phyloP scores from a whole-genome alignment of 768 basidiomycete species.

The Pulveroboletus ravenelii region DNA sequence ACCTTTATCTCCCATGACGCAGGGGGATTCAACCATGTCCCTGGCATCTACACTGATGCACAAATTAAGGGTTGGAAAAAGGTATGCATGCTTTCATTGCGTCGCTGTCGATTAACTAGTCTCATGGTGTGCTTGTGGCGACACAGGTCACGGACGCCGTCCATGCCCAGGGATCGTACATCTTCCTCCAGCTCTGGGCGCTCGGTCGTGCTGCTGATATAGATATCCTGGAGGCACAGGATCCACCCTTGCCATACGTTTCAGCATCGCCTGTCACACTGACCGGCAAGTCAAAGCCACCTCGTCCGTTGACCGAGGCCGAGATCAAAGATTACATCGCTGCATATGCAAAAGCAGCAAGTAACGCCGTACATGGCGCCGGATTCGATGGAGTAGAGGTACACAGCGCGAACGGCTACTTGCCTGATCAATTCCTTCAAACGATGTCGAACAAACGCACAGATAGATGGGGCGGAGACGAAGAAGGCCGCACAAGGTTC shows the following conservation, averaged over 20 bases:
- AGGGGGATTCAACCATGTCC: conserved; percentile 46
- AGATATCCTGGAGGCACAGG: conserved; percentile 25
- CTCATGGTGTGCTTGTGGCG: background rate
- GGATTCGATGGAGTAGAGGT: conserved; percentile 23
- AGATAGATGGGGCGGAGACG: background rate
- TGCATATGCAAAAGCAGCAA: conserved; percentile 24
- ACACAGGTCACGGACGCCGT: conserved; percentile 35
- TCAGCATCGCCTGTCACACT: conserved; percentile 34
- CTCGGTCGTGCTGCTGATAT: conserved; percentile 45
- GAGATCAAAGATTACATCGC: conserved; percentile 33
- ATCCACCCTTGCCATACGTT: conserved; percentile 32
- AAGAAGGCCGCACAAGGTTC: conserved; percentile 58
- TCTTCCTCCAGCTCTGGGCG: conserved; percentile 49
- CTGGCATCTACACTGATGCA: conserved; percentile 59
- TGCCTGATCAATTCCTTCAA: too few species aligned
- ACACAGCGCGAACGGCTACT: too few species aligned
- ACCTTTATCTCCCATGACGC: conserved; percentile 48
- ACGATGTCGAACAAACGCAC: too few species aligned
- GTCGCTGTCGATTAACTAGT: too few species aligned
- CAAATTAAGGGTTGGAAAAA: conserved; percentile 52
- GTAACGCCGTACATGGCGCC: conserved; percentile 49
- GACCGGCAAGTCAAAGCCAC: conserved; percentile 9
- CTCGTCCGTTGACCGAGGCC: conserved; percentile 15
- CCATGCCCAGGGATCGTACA: conserved; percentile 44
- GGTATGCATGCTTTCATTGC: conserved; percentile 16